Percentiles rank a stretch among this genome's conserved stretches.
phyloP scores from a whole-genome alignment of 352 stramenopile species.

The Phytophthora aleatoria region DNA sequence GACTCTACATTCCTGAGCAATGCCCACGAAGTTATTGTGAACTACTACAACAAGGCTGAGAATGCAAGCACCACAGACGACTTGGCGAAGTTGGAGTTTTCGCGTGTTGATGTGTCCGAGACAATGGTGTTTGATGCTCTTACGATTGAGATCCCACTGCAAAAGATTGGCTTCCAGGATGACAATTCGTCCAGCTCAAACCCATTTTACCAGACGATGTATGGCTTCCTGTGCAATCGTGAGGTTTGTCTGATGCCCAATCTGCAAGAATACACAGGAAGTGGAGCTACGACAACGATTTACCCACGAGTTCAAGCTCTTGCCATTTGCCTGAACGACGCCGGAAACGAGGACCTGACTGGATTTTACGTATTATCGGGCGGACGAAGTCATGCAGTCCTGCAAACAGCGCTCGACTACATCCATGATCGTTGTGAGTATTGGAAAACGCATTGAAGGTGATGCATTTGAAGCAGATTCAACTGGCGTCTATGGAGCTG shows the following conservation, averaged over 20 bases:
- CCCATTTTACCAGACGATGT: background rate
- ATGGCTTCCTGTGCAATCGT: background rate
- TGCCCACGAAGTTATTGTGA: background rate
- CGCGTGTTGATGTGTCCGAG: conserved; percentile 10
- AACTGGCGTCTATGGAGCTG: background rate
- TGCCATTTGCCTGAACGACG: conserved; percentile 16
- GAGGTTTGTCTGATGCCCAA: background rate
- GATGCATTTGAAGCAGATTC: conserved; percentile 11
- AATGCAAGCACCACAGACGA: conserved; percentile 9
- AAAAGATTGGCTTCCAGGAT: conserved; percentile 6
- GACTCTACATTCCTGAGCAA: conserved; percentile 1
- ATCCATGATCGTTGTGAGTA: conserved; percentile 22
- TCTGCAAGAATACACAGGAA: background rate
- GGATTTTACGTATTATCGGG: background rate
- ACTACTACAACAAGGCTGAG: conserved; percentile 12
- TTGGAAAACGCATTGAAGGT: conserved; percentile 21
- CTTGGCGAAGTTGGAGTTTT: conserved; percentile 15
- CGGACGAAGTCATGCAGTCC: conserved; percentile 10
- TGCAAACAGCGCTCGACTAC: conserved; percentile 16
- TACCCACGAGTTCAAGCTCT: conserved; percentile 22
- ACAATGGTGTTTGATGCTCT: conserved; percentile 10
- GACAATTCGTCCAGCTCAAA: conserved; percentile 17
- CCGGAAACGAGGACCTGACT: conserved; percentile 2
- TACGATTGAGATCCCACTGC: conserved; percentile 11
- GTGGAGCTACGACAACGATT: background rate